Evolutionary conservation across 2,329 filamentous ascomycete genomes (phyloP), one percentile per base, ranked within the genome.

Genomic region (Orbilia oligospora): DNA sequence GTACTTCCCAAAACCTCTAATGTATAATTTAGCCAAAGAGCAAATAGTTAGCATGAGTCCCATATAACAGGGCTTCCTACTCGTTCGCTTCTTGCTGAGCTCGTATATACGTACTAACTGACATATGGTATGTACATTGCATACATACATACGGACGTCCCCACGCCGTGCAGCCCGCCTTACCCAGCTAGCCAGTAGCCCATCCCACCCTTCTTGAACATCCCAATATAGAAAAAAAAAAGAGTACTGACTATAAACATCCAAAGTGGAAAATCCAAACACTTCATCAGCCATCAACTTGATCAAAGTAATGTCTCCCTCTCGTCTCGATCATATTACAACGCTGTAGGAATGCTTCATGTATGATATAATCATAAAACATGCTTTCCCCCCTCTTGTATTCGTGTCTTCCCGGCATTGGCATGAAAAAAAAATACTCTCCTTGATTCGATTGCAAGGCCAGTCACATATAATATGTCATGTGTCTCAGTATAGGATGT

Each of bases 361-460:
- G 65, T 55, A 70, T 51, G 51, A 61, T 44, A 61, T 24, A 61
- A 44, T 61, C 33, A 61, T 22, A 24, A 61, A 24, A 14, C 14
- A 16, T 41, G 53, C 5, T 22, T 58, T n/a, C n/a, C n/a, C n/a
- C n/a, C n/a, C n/a, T 56, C 30, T 10, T 58, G 53, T 10, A 65
- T 49, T 75, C 71, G 71, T 75, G 71, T 75, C 71, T 69, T 16
- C 53, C 68, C 44, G 33, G 64, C 56, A 75, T 75, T 75, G 64
- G 64, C 33, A 67, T 53, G 41, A 24, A 51, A 53, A 30, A n/a
- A n/a, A n/a, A n/a, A n/a, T n/a, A n/a, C n/a, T 24, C 12, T 22
- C 1, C 58, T 16, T 10, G 14, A 5, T 3, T 14, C 22, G 14
- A 20, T 58, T 41, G 53, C 53, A 58, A 58, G 53, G 53, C 53